These are phyloP conservation scores for Cytidiella melzeri DNA, from an alignment of 768 basidiomycete species.

Conservation along the genomic window DNA sequence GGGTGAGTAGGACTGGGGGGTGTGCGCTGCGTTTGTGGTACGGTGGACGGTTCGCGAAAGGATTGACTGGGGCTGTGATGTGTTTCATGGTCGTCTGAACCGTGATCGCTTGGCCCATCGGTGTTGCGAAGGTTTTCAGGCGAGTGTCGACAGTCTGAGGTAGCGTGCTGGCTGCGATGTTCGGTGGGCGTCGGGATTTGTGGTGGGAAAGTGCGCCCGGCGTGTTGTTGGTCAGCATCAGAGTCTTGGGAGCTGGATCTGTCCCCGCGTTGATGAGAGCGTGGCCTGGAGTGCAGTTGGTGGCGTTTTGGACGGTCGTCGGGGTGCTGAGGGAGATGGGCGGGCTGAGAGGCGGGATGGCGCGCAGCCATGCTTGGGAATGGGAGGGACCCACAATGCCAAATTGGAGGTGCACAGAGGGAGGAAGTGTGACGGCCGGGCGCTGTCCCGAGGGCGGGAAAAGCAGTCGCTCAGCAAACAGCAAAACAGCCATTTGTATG, in stretches of 20 bases:
- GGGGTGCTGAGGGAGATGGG: not conserved
- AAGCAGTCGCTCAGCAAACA: not conserved
- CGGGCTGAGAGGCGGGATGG: not conserved
- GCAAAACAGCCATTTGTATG: constrained; percentile 11
- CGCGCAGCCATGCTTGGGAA: constrained; percentile 10
- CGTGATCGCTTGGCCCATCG: too few species aligned
- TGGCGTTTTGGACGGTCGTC: not conserved
- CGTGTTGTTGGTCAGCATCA: too few species aligned
- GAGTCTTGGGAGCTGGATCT: not conserved
- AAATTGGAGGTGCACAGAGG: constrained; percentile 4
- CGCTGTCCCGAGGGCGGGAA: constrained; percentile 6
- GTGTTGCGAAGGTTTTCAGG: too few species aligned
- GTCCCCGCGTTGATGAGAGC: not conserved
- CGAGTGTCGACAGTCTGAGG: too few species aligned
- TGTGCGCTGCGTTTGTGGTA: too few species aligned
- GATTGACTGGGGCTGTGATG: too few species aligned
- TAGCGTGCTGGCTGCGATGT: too few species aligned
- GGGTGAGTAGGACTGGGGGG: too few species aligned
- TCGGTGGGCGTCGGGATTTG: too few species aligned
- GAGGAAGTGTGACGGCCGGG: constrained; percentile 2
- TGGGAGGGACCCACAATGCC: constrained; percentile 13
- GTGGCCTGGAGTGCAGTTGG: not conserved
- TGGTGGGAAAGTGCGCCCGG: too few species aligned
- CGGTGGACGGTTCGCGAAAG: too few species aligned
- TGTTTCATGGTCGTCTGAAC: too few species aligned